These are phyloP conservation scores for Proteromonas lacertae DNA, from an alignment of 352 stramenopile species.

Conservation along the genomic window DNA sequence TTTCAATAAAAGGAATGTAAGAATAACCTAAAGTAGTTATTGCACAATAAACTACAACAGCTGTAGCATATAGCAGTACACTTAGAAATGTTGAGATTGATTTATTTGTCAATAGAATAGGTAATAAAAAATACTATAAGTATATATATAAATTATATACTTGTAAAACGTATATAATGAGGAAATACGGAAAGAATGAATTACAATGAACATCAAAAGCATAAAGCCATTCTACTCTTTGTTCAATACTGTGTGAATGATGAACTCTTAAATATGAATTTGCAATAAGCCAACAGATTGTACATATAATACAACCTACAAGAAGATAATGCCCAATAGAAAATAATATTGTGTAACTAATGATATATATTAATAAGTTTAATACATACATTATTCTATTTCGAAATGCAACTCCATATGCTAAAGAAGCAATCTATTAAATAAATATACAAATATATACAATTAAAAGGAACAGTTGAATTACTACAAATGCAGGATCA, in stretches of 20 bases:
- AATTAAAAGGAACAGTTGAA: constrained; percentile 42
- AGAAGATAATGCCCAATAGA: constrained; percentile 25
- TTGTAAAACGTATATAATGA: constrained; percentile 66
- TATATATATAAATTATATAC: constrained; percentile 13
- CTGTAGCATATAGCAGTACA: constrained; percentile 64
- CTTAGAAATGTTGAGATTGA: constrained; percentile 46
- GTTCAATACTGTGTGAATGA: constrained; percentile 40
- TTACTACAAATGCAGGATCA: constrained; percentile 71
- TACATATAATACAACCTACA: constrained; percentile 9
- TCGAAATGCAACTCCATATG: constrained; percentile 29
- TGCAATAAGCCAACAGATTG: constrained; percentile 11
- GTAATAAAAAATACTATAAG: constrained; percentile 66
- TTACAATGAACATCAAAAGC: constrained; percentile 98
- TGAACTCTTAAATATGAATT: constrained; percentile 16
- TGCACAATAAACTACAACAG: constrained; percentile 77
- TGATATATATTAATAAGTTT: constrained; percentile 19
- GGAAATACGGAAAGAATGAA: constrained; percentile 79
- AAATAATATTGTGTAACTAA: constrained; percentile 17
- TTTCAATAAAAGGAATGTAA: too few species aligned
- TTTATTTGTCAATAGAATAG: constrained; percentile 44
- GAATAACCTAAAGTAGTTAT: constrained; percentile 89
- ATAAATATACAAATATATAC: constrained; percentile 1
- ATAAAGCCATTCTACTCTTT: constrained; percentile 92
- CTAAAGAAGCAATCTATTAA: constrained; percentile 16
- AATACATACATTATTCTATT: constrained; percentile 10